These are phyloP conservation scores for Beauveria brongniartii DNA, from an alignment of 2,329 filamentous ascomycete genomes.

Conservation along the genomic window DNA sequence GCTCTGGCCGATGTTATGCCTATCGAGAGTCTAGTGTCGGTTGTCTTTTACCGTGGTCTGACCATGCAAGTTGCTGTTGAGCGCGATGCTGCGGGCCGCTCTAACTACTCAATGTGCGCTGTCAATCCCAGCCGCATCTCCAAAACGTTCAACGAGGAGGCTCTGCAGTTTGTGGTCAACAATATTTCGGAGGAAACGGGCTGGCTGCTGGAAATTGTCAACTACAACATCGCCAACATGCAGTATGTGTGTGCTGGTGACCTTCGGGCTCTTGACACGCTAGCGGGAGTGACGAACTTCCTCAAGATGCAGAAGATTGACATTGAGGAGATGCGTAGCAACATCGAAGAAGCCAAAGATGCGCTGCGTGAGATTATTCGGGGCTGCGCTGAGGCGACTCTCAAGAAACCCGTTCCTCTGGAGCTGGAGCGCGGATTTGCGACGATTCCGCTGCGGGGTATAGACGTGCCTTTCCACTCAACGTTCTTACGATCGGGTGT, in stretches of 20 bases:
- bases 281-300: slow-evolving; percentile 82
- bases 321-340: slow-evolving; percentile 85
- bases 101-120: slow-evolving; percentile 98
- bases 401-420: slow-evolving; percentile 79
- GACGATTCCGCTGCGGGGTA: slow-evolving; percentile 92
- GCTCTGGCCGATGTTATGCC: slow-evolving; percentile 98
- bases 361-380: slow-evolving; percentile 87
- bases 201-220: slow-evolving; percentile 98
- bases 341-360: slow-evolving; percentile 83
- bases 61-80: slow-evolving; percentile 99
- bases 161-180: slow-evolving; percentile 91
- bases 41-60: slow-evolving; percentile 97
- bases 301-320: slow-evolving; percentile 96
- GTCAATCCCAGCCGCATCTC: slow-evolving; percentile 98
- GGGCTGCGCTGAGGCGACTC: slow-evolving; percentile 77
- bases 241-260: slow-evolving; percentile 68
- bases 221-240: slow-evolving; percentile 78
- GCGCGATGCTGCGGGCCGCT: slow-evolving; percentile 83
- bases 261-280: slow-evolving; percentile 61
- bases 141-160: slow-evolving; percentile 97
- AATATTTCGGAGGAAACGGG: slow-evolving; percentile 89
- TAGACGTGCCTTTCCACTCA: slow-evolving; percentile 98
- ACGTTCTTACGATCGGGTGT: slow-evolving; percentile 97
- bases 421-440: slow-evolving; percentile 92
- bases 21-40: slow-evolving; percentile 96